A percentile compares a stretch with the other conserved stretches of the same genome.
Evolutionary conservation across 2,329 filamentous ascomycete species (phyloP).

Genomic region (Xylariaceae sp.): DNA sequence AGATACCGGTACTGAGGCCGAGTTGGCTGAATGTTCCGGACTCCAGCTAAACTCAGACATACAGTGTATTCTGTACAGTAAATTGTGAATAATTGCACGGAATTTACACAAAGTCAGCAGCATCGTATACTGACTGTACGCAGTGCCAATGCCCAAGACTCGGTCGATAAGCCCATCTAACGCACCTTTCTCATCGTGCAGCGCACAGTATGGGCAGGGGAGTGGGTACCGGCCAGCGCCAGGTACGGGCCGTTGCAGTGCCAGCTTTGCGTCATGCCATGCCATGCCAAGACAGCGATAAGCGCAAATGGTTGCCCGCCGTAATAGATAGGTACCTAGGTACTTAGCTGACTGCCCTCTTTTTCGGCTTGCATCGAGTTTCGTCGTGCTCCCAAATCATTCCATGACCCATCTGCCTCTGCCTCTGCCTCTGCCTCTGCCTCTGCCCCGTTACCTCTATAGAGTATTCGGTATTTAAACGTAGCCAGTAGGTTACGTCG

Average conservation of each 20-base stretch:
- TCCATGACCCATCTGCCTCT: not conserved
- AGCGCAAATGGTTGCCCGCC: not conserved
- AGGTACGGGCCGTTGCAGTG: not conserved
- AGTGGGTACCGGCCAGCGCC: not conserved
- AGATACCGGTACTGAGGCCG: no score
- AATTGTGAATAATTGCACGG: no score
- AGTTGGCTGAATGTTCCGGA: no score
- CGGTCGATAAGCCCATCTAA: no score
- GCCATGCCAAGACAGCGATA: not conserved
- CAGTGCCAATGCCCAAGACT: no score
- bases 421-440: not conserved
- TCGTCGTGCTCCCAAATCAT: slow-evolving; percentile 8
- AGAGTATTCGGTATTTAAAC: not conserved
- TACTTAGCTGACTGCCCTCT: slow-evolving; percentile 2
- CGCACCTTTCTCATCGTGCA: no score
- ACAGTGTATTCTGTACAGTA: no score
- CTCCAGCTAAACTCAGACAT: no score
- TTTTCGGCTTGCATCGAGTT: not conserved
- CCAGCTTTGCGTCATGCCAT: slow-evolving; percentile 11
- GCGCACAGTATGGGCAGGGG: no score
- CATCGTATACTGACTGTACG: no score
- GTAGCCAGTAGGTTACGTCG: not conserved
- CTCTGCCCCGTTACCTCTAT: not conserved
- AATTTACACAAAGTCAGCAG: no score
- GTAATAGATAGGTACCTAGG: not conserved